Percentiles rank a stretch among this genome's conserved stretches.
These are phyloP conservation scores for Puccinia polysora DNA, from an alignment of 1,284 basidiomycete species.

Conservation along the genomic window DNA sequence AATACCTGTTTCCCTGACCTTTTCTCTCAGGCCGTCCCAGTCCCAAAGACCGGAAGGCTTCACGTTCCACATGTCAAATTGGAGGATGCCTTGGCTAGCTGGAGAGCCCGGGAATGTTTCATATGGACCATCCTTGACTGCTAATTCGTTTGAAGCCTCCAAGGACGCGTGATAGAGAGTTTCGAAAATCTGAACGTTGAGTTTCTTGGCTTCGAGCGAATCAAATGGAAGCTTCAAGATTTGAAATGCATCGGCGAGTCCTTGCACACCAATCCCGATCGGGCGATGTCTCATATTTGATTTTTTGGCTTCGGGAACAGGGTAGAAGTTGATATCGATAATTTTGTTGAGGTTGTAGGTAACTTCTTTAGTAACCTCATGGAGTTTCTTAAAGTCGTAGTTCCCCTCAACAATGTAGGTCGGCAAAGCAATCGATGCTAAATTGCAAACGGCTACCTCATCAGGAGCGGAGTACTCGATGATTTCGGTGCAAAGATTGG, in stretches of 20 bases:
- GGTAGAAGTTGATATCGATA: constrained; percentile 90
- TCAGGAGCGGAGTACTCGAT: constrained; percentile 97
- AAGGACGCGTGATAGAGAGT: constrained; percentile 96
- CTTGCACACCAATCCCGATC: constrained; percentile 96
- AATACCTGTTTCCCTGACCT: constrained; percentile 79
- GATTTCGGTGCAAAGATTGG: constrained; percentile 98
- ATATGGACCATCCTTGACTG: constrained; percentile 75
- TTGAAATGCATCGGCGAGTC: constrained; percentile 98
- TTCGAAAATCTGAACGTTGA: constrained; percentile 97
- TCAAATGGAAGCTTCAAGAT: constrained; percentile 93
- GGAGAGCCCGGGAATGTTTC: constrained; percentile 89
- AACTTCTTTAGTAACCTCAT: constrained; percentile 84
- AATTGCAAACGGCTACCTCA: constrained; percentile 97
- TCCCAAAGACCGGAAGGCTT: constrained; percentile 93
- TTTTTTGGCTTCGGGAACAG: constrained; percentile 78
- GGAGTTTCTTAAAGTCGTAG: constrained; percentile 86
- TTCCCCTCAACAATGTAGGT: constrained; percentile 53
- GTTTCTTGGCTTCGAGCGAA: constrained; percentile 73
- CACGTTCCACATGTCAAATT: constrained; percentile 93
- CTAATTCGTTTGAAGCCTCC: constrained; percentile 87
- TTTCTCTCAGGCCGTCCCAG: constrained; percentile 81
- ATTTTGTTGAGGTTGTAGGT: constrained; percentile 88
- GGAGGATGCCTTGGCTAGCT: constrained; percentile 78
- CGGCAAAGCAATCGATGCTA: constrained; percentile 93
- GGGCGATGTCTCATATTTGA: constrained; percentile 98